A percentile compares a stretch with the other conserved stretches of the same genome.
Evolutionary conservation across 2,329 filamentous ascomycete genomes (phyloP).

Genomic region (Alternaria conjuncta): DNA sequence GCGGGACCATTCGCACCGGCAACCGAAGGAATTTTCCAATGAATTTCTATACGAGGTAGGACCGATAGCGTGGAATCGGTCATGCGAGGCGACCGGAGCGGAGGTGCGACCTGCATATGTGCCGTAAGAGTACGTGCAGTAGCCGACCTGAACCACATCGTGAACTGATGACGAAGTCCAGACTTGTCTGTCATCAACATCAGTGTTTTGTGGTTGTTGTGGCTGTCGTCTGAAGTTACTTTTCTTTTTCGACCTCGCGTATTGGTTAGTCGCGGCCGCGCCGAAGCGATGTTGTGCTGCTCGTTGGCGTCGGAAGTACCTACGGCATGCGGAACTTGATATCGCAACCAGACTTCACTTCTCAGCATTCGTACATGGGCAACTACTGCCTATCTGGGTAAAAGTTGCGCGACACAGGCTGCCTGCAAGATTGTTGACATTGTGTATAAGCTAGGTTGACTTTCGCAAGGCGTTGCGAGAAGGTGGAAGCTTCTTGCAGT

Average conservation of each 20-base stretch:
- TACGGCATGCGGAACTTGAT: not conserved
- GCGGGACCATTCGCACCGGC: not conserved
- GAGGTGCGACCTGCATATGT: not conserved
- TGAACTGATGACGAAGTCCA: not conserved
- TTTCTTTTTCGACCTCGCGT: not conserved
- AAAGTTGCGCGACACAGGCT: not conserved
- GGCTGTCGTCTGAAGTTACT: not conserved
- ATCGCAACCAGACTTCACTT: not conserved
- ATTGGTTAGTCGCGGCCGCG: not conserved
- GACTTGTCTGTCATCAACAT: not conserved
- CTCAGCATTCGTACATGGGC: not conserved
- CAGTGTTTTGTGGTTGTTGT: not conserved
- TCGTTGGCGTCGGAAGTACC: not conserved
- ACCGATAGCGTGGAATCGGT: not conserved
- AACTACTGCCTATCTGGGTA: not conserved
- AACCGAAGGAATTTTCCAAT: not conserved
- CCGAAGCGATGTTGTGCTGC: not conserved
- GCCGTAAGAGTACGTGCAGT: not conserved
- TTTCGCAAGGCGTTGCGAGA: not conserved
- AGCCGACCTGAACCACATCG: not conserved
- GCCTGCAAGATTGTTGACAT: not conserved
- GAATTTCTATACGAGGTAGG: slow-evolving; percentile 4
- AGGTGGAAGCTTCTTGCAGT: not conserved
- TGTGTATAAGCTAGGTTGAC: not conserved
- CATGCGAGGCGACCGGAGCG: not conserved